Evolutionary conservation across 345 rosid species (phyloP).

Genomic region (Jatropha curcas): DNA sequence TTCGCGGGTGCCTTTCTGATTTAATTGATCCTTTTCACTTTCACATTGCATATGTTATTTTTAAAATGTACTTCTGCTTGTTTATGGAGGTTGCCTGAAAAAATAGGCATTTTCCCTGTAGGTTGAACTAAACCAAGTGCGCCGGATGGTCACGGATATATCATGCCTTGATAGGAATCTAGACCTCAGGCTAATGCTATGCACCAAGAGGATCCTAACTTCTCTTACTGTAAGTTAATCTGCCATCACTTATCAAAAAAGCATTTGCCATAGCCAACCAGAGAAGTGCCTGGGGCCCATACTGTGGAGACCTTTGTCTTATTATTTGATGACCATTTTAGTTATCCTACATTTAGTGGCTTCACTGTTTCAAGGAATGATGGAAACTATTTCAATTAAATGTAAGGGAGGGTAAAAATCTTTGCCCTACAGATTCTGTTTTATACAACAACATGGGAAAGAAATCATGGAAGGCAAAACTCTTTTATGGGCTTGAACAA

Average conservation of each 20-base stretch:
- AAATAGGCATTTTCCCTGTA: constrained; percentile 22
- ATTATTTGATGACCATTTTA: neutral
- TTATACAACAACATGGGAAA: neutral
- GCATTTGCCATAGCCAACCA: neutral
- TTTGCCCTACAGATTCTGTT: neutral
- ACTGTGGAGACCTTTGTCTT: neutral
- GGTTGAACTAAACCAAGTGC: constrained; percentile 47
- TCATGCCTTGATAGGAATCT: constrained; percentile 61
- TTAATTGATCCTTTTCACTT: too few relatives aligned
- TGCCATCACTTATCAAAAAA: neutral
- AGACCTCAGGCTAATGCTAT: constrained; percentile 64
- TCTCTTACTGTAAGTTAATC: constrained; percentile 43
- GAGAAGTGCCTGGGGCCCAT: neutral
- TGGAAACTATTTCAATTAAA: neutral
- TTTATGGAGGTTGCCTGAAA: constrained; percentile 6
- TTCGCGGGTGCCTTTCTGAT: neutral
- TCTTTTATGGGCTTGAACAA: neutral
- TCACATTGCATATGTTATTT: neutral
- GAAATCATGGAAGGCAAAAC: neutral
- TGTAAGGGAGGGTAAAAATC: neutral
- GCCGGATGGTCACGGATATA: constrained; percentile 55
- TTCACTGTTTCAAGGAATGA: too few relatives aligned
- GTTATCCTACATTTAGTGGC: too few relatives aligned
- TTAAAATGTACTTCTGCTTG: neutral
- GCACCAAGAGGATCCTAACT: constrained; percentile 43